Base-by-base conservation (phyloP, 441 rosid species). In the Erysimum pusillum region DNA sequence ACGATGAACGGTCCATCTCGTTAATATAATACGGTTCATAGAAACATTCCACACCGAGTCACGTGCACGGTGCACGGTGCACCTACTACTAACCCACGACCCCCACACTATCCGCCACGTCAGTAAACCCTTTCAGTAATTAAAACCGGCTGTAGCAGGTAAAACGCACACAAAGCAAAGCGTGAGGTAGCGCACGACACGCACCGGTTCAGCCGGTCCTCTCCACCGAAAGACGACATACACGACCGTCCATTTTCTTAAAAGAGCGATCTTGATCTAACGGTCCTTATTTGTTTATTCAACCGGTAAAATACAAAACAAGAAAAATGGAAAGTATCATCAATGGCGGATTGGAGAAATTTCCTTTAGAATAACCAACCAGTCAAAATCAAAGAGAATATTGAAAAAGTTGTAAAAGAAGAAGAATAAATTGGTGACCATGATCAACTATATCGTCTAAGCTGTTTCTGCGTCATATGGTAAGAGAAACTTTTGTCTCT, bases 141-240 rank as follows among this genome's bases (percentile, higher is more conserved):
- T 20, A 28, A 18, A 35, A 71, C 86, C 81, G 86, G 86, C 71
- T 51, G 64, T 67, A 61, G 70, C 79, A 78, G 75, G 78, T 76
- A 44, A 73, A 25, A 71, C 42, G 49, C 64, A 49, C 67, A 28
- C 17, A 57, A 3, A 63, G 41, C 75, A 9, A 58, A 57, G 74
- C 74, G 28, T 9, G 13, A 69, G 63, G 38, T 35, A 56, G 57
- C 69, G 14, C 64, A 65, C 63, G 78, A 80, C 87, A 80, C 57
- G 81, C 80, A 80, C 88, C 85, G 81, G 63, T 78, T 61, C 48
- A 78, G 62, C 86, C 82, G 83, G 84, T 84, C 9, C 25, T 1
- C 35, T 32, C 3, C 59, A 41, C 35, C 67, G 8, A 6, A 22
- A 53, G 34, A 75, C 69, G 62, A 59, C 73, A 67, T 61, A 9